Evolutionary conservation across 352 stramenopile species (phyloP).

Genomic region (Phytopythium chamaehyphon): DNA sequence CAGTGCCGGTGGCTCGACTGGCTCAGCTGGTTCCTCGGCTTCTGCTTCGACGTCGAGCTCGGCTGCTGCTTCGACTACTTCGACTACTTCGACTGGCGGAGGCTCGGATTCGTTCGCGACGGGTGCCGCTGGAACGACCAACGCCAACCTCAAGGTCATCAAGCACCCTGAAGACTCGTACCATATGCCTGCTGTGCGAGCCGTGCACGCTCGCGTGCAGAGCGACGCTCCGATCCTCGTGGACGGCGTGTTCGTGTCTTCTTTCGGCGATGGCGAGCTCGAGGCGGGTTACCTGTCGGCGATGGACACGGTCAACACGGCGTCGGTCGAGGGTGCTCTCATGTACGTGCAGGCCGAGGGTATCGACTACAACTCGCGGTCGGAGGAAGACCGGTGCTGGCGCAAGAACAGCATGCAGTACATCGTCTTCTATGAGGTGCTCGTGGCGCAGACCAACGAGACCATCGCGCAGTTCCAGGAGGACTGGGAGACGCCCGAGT

Average conservation of each 20-base stretch:
- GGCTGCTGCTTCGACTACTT: too few relatives aligned
- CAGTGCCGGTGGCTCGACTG: too few relatives aligned
- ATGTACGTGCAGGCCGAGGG: slow-evolving; percentile 82
- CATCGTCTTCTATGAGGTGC: slow-evolving; percentile 34
- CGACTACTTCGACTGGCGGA: not conserved
- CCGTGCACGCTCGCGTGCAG: slow-evolving; percentile 68
- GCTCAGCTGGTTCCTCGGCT: not conserved
- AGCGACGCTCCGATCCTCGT: slow-evolving; percentile 57
- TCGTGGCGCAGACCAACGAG: slow-evolving; percentile 25
- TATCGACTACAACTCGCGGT: slow-evolving; percentile 59
- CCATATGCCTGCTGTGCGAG: slow-evolving; percentile 60
- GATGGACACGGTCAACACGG: slow-evolving; percentile 75
- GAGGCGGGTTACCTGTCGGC: slow-evolving; percentile 51
- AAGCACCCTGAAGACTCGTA: slow-evolving; percentile 26
- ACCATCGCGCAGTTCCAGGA: slow-evolving; percentile 19
- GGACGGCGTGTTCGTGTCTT: slow-evolving; percentile 55
- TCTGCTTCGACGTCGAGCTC: too few relatives aligned
- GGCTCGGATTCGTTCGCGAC: not conserved
- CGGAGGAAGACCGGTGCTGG: slow-evolving; percentile 38
- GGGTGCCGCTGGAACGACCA: not conserved
- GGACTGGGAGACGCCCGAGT: slow-evolving; percentile 37
- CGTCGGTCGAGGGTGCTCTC: slow-evolving; percentile 60
- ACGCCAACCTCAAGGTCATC: slow-evolving; percentile 28
- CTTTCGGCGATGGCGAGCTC: slow-evolving; percentile 47
- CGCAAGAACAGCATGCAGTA: slow-evolving; percentile 28